Conservation (phyloP, 352 stramenopile species). For the Globisporangium parvum region DNA sequence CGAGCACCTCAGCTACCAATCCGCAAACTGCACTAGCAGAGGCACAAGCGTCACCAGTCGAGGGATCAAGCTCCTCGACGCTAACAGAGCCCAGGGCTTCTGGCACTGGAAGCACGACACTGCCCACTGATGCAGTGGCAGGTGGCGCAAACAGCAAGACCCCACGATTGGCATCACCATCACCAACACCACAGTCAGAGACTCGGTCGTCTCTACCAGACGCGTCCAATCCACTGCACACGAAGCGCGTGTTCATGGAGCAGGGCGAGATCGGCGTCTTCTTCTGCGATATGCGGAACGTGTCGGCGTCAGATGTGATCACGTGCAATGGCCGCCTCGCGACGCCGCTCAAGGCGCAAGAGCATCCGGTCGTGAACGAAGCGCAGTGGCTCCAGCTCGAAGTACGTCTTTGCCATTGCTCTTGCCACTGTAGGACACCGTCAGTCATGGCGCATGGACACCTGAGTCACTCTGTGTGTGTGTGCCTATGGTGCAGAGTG, state of each 20-base stretch:
- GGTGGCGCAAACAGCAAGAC: no score
- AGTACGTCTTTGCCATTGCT: constrained; percentile 13
- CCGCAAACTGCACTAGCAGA: no score
- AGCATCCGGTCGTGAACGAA: constrained; percentile 59
- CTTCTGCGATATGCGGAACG: constrained; percentile 49
- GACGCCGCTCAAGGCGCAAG: constrained; percentile 35
- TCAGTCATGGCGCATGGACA: no score
- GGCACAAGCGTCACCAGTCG: not conserved
- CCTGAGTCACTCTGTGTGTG: not conserved
- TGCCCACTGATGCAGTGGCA: not conserved
- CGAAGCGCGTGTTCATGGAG: constrained; percentile 22
- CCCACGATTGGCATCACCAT: not conserved
- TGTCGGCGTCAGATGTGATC: constrained; percentile 26
- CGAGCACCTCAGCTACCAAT: no score
- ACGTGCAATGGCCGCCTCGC: constrained; percentile 61
- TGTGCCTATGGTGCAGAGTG: constrained; percentile 19
- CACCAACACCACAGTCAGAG: not conserved
- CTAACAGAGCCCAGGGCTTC: not conserved
- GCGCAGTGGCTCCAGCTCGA: constrained; percentile 63
- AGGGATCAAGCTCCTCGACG: not conserved
- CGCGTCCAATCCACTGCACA: no score
- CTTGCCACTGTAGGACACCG: no score
- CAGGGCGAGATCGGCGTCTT: constrained; percentile 52
- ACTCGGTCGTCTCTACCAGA: no score
- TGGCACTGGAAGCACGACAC: not conserved